Conservation (phyloP, 2,329 filamentous ascomycete genomes). For the Microthyrium microscopicum region DNA sequence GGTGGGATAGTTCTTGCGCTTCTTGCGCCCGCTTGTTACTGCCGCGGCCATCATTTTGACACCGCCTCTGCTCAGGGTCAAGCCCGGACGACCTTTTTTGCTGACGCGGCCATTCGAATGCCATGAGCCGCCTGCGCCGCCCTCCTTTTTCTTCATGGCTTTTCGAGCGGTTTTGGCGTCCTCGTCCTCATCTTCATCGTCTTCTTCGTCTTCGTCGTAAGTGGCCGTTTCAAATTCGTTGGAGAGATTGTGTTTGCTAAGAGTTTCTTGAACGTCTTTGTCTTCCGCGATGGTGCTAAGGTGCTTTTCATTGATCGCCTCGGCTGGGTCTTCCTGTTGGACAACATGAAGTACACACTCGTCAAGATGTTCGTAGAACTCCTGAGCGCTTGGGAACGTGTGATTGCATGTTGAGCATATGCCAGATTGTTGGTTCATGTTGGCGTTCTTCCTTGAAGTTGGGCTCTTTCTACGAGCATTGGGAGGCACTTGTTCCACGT, state of each 20-base stretch:
- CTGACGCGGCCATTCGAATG: constrained; percentile 21
- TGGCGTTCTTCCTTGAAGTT: constrained; percentile 42
- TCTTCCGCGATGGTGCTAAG: constrained; percentile 24
- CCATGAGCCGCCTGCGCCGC: constrained; percentile 19
- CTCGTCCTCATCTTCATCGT: constrained; percentile 41
- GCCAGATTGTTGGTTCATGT: constrained; percentile 48
- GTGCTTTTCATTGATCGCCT: constrained; percentile 26
- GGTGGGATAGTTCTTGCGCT: constrained; percentile 80
- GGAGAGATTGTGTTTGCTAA: constrained; percentile 22
- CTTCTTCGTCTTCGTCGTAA: constrained; percentile 39
- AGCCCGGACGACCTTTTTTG: constrained; percentile 39
- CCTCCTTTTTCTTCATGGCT: constrained; percentile 34
- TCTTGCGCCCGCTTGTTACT: constrained; percentile 55
- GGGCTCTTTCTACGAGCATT: constrained; percentile 65
- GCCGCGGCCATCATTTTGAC: constrained; percentile 30
- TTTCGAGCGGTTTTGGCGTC: constrained; percentile 35
- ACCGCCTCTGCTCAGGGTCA: constrained; percentile 64
- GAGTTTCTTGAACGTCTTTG: constrained; percentile 21
- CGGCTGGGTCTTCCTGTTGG: constrained; percentile 24
- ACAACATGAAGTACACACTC: constrained; percentile 44
- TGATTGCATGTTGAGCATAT: constrained; percentile 75
- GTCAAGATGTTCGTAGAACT: constrained; percentile 84
- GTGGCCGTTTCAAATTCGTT: constrained; percentile 28
- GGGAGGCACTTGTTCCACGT: constrained; percentile 80
- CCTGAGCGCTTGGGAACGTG: constrained; percentile 65